Percentiles rank a stretch among this genome's conserved stretches.
Evolutionary conservation across 2,329 filamentous ascomycete genomes (phyloP).

Genomic region (Nemania sp.): DNA sequence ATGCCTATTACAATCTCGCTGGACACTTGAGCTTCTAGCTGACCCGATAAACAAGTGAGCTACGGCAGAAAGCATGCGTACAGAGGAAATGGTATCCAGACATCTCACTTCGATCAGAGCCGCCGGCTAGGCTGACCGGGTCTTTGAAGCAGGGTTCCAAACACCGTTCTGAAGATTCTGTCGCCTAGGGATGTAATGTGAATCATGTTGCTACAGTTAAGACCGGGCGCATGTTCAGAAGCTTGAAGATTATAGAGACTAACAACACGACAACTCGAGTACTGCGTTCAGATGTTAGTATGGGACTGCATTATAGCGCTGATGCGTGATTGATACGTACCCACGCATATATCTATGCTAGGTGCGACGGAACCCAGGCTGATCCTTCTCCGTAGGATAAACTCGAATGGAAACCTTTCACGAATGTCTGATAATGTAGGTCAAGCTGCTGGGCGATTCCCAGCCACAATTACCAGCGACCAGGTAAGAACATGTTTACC

Average conservation of each 20-base stretch:
- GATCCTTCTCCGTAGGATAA: no score
- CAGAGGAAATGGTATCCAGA: neutral
- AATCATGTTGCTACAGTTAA: neutral
- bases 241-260: constrained; percentile 1
- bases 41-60: neutral
- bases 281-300: no score
- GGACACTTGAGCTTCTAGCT: neutral
- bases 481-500: constrained; percentile 2
- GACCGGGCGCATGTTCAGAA: neutral
- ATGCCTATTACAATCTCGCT: neutral
- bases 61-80: neutral
- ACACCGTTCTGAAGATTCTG: neutral
- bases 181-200: neutral
- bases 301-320: no score
- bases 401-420: no score
- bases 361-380: no score
- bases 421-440: no score
- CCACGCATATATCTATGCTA: no score
- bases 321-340: no score
- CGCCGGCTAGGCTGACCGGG: constrained; percentile 1
- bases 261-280: no score
- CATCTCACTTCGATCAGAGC: constrained; percentile 3
- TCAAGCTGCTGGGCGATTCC: no score
- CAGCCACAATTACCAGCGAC: constrained; percentile 12
- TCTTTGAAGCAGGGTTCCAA: constrained; percentile 15